Percentiles rank a stretch among this genome's conserved stretches.
These are phyloP conservation scores for Chenopodium album DNA, from an alignment of 148 eudicot species.

Conservation along the genomic window DNA sequence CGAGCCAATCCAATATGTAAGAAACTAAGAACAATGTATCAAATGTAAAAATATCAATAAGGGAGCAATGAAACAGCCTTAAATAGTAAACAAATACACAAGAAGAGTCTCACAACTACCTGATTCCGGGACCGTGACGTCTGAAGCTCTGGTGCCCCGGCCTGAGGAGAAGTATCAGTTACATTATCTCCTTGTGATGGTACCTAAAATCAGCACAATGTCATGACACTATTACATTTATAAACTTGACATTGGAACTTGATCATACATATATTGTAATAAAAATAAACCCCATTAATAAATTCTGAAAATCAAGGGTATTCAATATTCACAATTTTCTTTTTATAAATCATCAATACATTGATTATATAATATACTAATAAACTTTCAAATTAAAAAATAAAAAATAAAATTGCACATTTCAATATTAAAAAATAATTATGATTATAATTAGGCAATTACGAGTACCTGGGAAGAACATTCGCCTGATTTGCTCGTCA, in stretches of 20 bases:
- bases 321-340: neutral
- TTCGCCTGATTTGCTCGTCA: slow-evolving; percentile 34
- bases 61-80: neutral
- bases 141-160: slow-evolving; percentile 41
- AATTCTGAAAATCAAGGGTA: neutral
- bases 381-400: too few species aligned
- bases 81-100: neutral
- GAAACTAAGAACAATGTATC: too few species aligned
- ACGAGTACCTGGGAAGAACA: slow-evolving; percentile 33
- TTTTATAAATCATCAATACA: too few species aligned
- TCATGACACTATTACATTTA: neutral
- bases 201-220: slow-evolving; percentile 31
- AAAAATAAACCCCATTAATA: neutral
- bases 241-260: slow-evolving; percentile 8
- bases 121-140: slow-evolving; percentile 41
- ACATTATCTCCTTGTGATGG: slow-evolving; percentile 37
- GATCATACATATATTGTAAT: slow-evolving; percentile 15
- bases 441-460: too few species aligned
- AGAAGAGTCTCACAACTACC: slow-evolving; percentile 28
- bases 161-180: slow-evolving; percentile 25
- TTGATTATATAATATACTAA: too few species aligned
- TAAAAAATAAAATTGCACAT: neutral
- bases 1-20: neutral
- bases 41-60: neutral
- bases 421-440: too few species aligned